These are phyloP conservation scores for Pythium sukuiense DNA, from an alignment of 352 stramenopile genomes.

Conservation along the genomic window DNA sequence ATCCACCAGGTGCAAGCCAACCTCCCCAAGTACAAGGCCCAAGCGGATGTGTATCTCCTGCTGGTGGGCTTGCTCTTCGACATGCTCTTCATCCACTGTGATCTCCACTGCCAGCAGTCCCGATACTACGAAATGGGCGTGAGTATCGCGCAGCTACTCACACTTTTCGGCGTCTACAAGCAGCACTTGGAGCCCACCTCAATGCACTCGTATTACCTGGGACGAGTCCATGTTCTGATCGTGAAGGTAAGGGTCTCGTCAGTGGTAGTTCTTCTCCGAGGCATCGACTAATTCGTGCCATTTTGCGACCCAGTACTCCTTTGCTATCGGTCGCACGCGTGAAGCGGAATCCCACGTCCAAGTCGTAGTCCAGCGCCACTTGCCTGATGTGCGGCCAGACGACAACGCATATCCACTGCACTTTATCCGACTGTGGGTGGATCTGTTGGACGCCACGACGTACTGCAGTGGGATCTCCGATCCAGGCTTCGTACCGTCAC, in stretches of 20 bases:
- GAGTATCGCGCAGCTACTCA: conserved; percentile 55
- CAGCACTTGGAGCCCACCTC: conserved; percentile 41
- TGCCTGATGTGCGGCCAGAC: conserved; percentile 33
- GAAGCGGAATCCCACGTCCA: conserved; percentile 57
- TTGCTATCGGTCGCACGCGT: conserved; percentile 51
- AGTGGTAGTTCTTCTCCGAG: background rate
- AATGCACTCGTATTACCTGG: conserved; percentile 54
- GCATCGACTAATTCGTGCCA: background rate
- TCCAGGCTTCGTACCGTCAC: conserved; percentile 11
- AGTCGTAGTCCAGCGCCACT: conserved; percentile 46
- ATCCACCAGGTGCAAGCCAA: conserved; percentile 58
- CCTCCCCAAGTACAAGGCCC: conserved; percentile 37
- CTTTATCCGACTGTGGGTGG: conserved; percentile 56
- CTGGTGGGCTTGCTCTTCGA: conserved; percentile 65
- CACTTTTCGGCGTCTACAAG: conserved; percentile 57
- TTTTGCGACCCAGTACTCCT: conserved; percentile 44
- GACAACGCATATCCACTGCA: conserved; percentile 45
- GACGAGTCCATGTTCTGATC: conserved; percentile 56
- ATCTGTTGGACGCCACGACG: conserved; percentile 50
- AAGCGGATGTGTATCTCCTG: conserved; percentile 43
- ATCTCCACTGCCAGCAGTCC: conserved; percentile 55
- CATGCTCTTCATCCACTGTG: conserved; percentile 64
- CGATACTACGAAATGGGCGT: conserved; percentile 66
- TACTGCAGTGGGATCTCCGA: conserved; percentile 45
- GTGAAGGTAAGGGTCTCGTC: conserved; percentile 50